Base-by-base conservation (phyloP, 192 early-diverging fungal genomes). In the Coemansia aciculifera region DNA sequence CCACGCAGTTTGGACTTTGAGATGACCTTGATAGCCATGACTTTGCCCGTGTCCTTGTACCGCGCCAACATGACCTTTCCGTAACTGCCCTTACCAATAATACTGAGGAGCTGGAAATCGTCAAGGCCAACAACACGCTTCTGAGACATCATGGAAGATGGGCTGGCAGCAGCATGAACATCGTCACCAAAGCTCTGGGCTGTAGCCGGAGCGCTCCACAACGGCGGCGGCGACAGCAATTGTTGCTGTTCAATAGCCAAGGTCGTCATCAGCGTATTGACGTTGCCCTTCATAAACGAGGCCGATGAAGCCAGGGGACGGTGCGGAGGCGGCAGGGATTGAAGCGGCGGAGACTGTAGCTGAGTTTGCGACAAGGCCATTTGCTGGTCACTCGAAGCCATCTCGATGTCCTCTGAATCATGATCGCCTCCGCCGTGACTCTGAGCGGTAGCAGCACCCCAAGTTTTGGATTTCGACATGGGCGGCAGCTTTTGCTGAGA, bases 31-130 rank as follows among this genome's bases (percentile, higher is more conserved):
- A 92, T 90, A 32, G 91, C 91, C 75, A 80, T 85, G 46, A 84
- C 78, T 54, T 78, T 83, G 62, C 81, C 84, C 11, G 90, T 90
- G 71, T 91, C 86, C 78, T 89, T 92, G 70, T 92, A 90, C 13
- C 87, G 79, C 24, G 90, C 91, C 32, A 91, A 85, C 76, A 91
- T 74, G 13, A 92, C 91, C 66, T 90, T 89, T 31, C 91, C 91
- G 69, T 91, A 92, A 62, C 85, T 87, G 54, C 91, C 91, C 73
- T 90, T 90, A 23, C 91, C 91, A 43, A 92, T 87, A 19, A 92
- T 84, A 63, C 90, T 92, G 29, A 92, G 77, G 24, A 91, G 80
- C 39, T 87, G 85, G 64, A 92, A 92, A 64, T 91, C 89, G 37
- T 86, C 83, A 8, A 85, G 69, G 8, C 65, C 66, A 15, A 81